Conservation (phyloP, 208 protist species). For the Trypanosoma conorhini region DNA sequence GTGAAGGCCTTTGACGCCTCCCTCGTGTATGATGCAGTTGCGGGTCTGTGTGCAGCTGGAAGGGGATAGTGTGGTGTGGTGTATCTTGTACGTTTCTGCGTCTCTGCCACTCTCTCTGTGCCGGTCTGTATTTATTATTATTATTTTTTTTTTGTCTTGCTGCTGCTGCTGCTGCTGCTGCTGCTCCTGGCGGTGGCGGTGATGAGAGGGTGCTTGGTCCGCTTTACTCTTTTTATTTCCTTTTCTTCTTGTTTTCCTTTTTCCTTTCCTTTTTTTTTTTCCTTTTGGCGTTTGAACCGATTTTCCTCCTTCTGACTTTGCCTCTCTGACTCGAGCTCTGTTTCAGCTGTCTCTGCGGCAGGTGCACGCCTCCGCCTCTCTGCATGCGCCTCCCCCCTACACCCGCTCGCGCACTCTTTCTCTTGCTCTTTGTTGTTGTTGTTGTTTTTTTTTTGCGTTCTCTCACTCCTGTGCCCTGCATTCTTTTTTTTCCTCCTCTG, state of each 20-base stretch:
- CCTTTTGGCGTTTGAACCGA: background rate
- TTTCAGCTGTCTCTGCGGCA: too few relatives aligned
- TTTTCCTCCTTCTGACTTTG: background rate
- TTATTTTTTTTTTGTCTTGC: too few relatives aligned
- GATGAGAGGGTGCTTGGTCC: conserved; percentile 1
- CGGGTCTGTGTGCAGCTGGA: background rate
- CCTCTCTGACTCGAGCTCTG: background rate
- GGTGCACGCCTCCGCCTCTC: background rate
- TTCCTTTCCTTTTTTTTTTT: conserved; percentile 5
- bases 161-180: background rate
- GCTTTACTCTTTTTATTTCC: conserved; percentile 26
- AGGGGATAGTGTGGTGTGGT: background rate
- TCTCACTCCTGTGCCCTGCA: background rate
- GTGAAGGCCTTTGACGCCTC: background rate
- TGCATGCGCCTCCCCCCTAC: background rate
- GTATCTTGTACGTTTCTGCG: background rate
- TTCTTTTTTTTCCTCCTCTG: conserved; percentile 13
- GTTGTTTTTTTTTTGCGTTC: conserved; percentile 18
- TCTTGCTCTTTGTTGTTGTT: conserved; percentile 2
- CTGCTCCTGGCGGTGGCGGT: background rate
- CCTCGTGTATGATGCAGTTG: background rate
- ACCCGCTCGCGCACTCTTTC: background rate
- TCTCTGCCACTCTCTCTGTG: background rate
- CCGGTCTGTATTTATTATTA: conserved; percentile 14
- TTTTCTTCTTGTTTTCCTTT: conserved; percentile 26